Percentiles rank a stretch among this genome's conserved stretches.
These are phyloP conservation scores for Diaporthe citriasiana DNA, from an alignment of 2,329 filamentous ascomycete species.

Conservation along the genomic window DNA sequence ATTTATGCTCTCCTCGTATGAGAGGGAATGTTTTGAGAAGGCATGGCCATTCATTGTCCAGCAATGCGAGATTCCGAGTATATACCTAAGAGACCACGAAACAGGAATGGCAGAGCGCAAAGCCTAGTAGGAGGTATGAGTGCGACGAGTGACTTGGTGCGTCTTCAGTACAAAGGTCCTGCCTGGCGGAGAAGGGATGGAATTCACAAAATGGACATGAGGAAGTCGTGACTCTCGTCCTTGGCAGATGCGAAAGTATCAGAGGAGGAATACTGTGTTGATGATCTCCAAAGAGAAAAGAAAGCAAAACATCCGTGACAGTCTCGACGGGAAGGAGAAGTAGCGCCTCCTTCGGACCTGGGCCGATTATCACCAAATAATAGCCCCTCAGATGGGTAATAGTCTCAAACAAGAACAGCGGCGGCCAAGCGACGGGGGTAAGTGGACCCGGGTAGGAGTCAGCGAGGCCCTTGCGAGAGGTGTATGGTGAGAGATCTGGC, in stretches of 20 bases:
- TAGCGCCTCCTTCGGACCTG: background rate
- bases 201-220: conserved; percentile 23
- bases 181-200: conserved; percentile 20
- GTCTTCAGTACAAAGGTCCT: conserved; percentile 14
- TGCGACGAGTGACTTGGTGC: background rate
- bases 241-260: conserved; percentile 23
- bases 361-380: conserved; percentile 17
- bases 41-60: conserved; percentile 59
- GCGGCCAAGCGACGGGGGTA: conserved; percentile 30
- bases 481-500: conserved; percentile 5
- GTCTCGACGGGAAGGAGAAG: background rate
- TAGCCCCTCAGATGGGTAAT: background rate
- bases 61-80: conserved; percentile 44
- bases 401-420: conserved; percentile 27
- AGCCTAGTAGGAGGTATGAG: conserved; percentile 13
- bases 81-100: conserved; percentile 27
- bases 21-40: conserved; percentile 52
- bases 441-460: conserved; percentile 1
- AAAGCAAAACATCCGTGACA: background rate
- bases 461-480: conserved; percentile 22
- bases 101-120: conserved; percentile 32
- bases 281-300: conserved; percentile 12
- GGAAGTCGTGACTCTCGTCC: conserved; percentile 22
- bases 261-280: background rate
- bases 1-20: conserved; percentile 60